These are phyloP conservation scores for Aristolochia fimbriata DNA, from an alignment of 164 flowering plant species.

Conservation along the genomic window DNA sequence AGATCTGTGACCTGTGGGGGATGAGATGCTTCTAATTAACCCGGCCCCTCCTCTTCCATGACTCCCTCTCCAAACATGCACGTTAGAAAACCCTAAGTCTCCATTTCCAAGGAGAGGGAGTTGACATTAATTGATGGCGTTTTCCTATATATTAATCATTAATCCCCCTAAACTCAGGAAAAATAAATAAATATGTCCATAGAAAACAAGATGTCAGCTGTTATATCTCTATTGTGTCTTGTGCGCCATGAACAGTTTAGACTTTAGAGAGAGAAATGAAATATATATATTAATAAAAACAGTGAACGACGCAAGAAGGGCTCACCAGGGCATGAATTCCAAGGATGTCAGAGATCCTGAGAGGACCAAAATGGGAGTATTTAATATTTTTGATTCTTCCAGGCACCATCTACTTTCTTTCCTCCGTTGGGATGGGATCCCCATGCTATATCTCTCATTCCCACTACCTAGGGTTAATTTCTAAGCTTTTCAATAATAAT, in stretches of 20 bases:
- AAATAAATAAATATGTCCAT: slow-evolving; percentile 8
- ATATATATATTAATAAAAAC: neutral
- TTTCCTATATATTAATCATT: slow-evolving; percentile 8
- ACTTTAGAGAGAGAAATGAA: neutral
- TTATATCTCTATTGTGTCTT: slow-evolving; percentile 17
- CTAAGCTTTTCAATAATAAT: neutral
- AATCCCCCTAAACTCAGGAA: slow-evolving; percentile 9
- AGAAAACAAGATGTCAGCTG: slow-evolving; percentile 33
- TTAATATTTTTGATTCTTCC: slow-evolving; percentile 5
- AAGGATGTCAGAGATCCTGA: slow-evolving; percentile 9
- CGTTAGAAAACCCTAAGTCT: slow-evolving; percentile 1
- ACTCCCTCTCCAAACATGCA: slow-evolving; percentile 4
- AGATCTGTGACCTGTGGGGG: slow-evolving; percentile 6
- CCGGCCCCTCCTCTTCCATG: slow-evolving; percentile 2
- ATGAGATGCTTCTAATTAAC: slow-evolving; percentile 31
- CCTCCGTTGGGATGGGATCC: slow-evolving; percentile 12
- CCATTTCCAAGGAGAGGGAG: slow-evolving; percentile 21
- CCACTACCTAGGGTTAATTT: neutral
- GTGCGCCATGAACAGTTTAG: slow-evolving; percentile 14
- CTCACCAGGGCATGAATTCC: slow-evolving; percentile 1
- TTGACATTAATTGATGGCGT: slow-evolving; percentile 31
- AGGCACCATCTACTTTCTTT: slow-evolving; percentile 14
- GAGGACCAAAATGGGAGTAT: slow-evolving; percentile 1
- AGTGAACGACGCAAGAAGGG: neutral
- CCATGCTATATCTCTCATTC: slow-evolving; percentile 4